phyloP scores from a whole-genome alignment of 306 rosid species.

The Prunus mongolica region DNA sequence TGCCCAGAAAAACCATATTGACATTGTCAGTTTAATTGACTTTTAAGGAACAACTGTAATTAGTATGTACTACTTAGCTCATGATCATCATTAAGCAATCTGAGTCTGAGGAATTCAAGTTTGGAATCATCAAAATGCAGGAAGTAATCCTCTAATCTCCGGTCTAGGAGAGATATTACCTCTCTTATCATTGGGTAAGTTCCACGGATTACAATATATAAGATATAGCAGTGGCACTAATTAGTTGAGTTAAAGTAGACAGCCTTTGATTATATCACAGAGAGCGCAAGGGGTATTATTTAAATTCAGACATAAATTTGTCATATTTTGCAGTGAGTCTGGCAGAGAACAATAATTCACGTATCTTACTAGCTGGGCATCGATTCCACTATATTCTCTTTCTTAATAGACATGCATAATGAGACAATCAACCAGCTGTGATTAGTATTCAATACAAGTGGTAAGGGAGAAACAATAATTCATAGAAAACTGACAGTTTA shows the following conservation, averaged over 20 bases:
- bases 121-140: not conserved
- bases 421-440: slow-evolving; percentile 5
- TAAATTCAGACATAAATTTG: not conserved
- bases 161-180: not conserved
- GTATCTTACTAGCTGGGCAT: not conserved
- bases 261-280: not conserved
- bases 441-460: not conserved
- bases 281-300: not conserved
- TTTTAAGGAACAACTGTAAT: not conserved
- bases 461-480: not conserved
- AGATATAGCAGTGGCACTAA: not conserved
- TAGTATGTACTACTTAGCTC: not conserved
- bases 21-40: not conserved
- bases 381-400: slow-evolving; percentile 1
- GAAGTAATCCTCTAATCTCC: not conserved
- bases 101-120: not conserved
- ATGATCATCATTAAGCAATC: not conserved
- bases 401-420: not conserved
- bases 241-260: not conserved
- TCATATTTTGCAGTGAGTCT: not conserved
- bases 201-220: not conserved
- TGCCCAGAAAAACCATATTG: not conserved
- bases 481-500: not conserved
- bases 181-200: not conserved
- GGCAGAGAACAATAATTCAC: not conserved